phyloP scores from a whole-genome alignment of 2,329 filamentous ascomycete genomes.

The Diaporthe sp. region DNA sequence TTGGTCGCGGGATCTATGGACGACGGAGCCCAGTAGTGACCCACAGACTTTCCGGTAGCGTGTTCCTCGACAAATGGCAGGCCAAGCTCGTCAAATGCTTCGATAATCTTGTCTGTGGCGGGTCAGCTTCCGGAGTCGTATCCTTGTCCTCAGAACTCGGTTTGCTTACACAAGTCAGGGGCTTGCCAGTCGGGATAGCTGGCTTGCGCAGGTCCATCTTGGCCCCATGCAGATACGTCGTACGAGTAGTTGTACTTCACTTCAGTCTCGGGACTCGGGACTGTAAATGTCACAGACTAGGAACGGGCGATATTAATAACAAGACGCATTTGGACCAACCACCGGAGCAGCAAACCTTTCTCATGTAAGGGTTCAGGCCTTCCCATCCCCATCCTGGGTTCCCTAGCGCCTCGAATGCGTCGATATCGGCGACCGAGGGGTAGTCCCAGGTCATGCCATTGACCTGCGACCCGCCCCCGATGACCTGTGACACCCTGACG shows the following conservation, averaged over 20 bases:
- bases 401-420: slow-evolving; percentile 3
- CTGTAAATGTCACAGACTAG: slow-evolving; percentile 1
- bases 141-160: not conserved
- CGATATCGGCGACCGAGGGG: slow-evolving; percentile 1
- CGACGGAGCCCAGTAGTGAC: slow-evolving; percentile 10
- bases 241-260: slow-evolving; percentile 19
- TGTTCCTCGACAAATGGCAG: slow-evolving; percentile 6
- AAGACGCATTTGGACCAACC: too few relatives aligned
- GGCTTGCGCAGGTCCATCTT: slow-evolving; percentile 11
- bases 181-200: slow-evolving; percentile 23
- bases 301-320: not conserved
- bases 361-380: slow-evolving; percentile 18
- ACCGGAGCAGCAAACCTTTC: not conserved
- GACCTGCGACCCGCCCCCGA: slow-evolving; percentile 2
- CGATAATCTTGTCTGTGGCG: slow-evolving; percentile 9
- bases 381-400: slow-evolving; percentile 19
- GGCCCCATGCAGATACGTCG: slow-evolving; percentile 19
- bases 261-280: not conserved
- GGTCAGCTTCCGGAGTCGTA: not conserved
- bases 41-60: not conserved
- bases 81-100: slow-evolving; percentile 3
- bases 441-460: slow-evolving; percentile 22
- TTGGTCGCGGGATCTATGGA: slow-evolving; percentile 3
- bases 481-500: slow-evolving; percentile 5
- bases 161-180: not conserved